phyloP scores from a whole-genome alignment of 495 filamentous ascomycete species.

The Daldinia grandis region DNA sequence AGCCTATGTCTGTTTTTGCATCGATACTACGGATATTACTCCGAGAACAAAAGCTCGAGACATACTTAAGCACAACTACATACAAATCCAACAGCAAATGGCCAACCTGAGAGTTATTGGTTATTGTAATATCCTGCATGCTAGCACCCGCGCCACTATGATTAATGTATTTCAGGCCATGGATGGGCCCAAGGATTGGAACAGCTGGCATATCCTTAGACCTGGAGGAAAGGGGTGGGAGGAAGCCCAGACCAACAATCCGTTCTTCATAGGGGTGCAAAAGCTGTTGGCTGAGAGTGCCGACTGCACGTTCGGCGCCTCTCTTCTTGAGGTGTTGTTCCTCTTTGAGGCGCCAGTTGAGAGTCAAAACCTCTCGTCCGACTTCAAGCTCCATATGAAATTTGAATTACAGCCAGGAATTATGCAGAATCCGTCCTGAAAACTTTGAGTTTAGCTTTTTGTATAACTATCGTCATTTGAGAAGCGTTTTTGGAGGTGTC shows the following conservation, averaged over 20 bases:
- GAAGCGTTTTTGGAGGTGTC: not conserved
- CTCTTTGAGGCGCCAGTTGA: not conserved
- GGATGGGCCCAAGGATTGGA: not conserved
- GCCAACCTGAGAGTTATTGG: not conserved
- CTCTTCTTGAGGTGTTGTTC: not conserved
- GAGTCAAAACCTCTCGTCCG: not conserved
- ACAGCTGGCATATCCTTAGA: not conserved
- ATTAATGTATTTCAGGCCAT: not conserved
- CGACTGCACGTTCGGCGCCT: not conserved
- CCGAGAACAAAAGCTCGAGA: not conserved
- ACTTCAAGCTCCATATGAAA: conserved; percentile 1
- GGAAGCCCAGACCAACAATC: conserved; percentile 4
- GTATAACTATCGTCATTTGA: not conserved
- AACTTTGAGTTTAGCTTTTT: not conserved
- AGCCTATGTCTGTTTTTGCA: not conserved
- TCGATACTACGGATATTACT: not conserved
- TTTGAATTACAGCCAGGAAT: not conserved
- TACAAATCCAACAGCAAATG: not conserved
- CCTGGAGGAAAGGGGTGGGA: conserved; percentile 2
- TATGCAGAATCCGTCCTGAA: no score
- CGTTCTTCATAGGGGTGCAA: conserved; percentile 8
- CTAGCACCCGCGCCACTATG: not conserved
- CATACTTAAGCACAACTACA: conserved; percentile 5
- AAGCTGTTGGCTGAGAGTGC: conserved; percentile 10
- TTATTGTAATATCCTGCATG: not conserved